These are phyloP conservation scores for Styphnolobium japonicum DNA, from an alignment of 306 rosid species.

Conservation along the genomic window DNA sequence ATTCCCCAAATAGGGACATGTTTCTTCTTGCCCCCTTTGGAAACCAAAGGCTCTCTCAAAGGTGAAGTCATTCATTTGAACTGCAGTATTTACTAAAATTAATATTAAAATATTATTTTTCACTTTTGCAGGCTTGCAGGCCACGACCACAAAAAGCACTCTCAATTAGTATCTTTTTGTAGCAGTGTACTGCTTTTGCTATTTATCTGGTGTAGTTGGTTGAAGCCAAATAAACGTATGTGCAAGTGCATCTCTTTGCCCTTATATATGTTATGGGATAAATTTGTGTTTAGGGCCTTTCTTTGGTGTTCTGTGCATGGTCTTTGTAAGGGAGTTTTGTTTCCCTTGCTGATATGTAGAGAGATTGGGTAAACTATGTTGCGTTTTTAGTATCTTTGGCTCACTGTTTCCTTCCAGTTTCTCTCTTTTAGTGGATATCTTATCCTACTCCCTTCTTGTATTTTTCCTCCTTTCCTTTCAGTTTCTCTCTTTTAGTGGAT, in stretches of 20 bases:
- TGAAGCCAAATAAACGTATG: neutral
- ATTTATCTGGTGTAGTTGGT: neutral
- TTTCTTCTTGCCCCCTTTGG: neutral
- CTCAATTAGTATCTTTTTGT: neutral
- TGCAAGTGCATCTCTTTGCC: neutral
- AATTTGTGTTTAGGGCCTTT: neutral
- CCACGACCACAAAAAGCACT: neutral
- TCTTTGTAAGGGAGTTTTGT: neutral
- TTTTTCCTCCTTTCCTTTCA: too few species aligned
- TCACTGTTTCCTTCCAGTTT: too few species aligned
- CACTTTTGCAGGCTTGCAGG: neutral
- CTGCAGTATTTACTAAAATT: neutral
- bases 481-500: neutral
- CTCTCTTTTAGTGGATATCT: too few species aligned
- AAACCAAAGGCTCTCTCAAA: neutral
- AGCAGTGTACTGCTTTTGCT: neutral
- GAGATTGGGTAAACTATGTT: neutral
- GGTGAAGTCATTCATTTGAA: slow-evolving; percentile 5
- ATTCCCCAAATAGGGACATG: neutral
- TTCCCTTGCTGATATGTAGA: neutral
- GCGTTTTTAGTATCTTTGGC: neutral
- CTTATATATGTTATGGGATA: neutral
- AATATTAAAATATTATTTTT: neutral
- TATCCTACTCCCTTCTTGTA: too few species aligned
- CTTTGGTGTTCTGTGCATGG: neutral